These are phyloP conservation scores for Saccharomycopsis sp. DNA, from an alignment of 805 yeast species.

Conservation along the genomic window DNA sequence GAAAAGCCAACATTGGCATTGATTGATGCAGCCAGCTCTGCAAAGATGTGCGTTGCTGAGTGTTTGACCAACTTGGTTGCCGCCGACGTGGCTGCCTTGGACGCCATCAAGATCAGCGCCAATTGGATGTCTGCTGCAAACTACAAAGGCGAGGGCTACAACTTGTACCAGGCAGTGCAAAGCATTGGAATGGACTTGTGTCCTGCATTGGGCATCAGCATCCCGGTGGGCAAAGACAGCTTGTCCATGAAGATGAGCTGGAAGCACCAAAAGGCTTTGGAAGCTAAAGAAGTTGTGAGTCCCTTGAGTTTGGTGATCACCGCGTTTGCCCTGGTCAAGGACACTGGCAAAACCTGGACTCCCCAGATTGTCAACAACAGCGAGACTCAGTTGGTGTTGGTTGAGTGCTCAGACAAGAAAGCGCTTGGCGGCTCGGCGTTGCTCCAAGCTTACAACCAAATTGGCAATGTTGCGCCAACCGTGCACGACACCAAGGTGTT, in stretches of 20 bases:
- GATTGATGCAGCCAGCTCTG: constrained; percentile 82
- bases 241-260: constrained; percentile 99
- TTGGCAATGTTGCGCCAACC: constrained; percentile 76
- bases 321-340: constrained; percentile 78
- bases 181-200: constrained; percentile 92
- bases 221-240: constrained; percentile 98
- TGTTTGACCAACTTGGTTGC: constrained; percentile 81
- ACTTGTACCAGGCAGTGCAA: constrained; percentile 91
- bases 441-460: constrained; percentile 85
- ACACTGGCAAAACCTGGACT: constrained; percentile 91
- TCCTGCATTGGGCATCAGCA: constrained; percentile 82
- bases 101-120: constrained; percentile 79
- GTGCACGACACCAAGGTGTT: constrained; percentile 61
- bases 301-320: constrained; percentile 88
- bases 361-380: constrained; percentile 58
- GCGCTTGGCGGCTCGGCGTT: constrained; percentile 90
- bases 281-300: constrained; percentile 75
- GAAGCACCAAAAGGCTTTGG: constrained; percentile 40
- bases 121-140: constrained; percentile 99
- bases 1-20: constrained; percentile 89
- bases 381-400: constrained; percentile 60
- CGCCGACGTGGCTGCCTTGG: constrained; percentile 72
- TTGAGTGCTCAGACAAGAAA: constrained; percentile 51
- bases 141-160: constrained; percentile 91
- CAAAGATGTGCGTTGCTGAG: constrained; percentile 94